Evolutionary conservation across 805 yeast species (phyloP), one percentile per base, ranked within the genome.

Genomic region (Metschnikowia lachancei): DNA sequence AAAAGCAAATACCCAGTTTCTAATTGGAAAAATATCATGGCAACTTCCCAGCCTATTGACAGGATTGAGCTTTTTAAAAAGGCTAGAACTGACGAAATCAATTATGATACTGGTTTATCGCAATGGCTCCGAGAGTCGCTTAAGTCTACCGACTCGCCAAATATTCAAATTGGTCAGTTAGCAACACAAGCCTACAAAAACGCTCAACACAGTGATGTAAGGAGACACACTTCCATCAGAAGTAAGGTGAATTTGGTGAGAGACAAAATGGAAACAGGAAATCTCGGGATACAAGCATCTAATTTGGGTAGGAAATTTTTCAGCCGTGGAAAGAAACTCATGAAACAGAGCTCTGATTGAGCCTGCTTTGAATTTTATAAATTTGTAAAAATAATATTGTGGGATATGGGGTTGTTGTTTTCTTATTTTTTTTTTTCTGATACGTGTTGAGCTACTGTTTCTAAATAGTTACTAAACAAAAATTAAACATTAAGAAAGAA

Each of bases 171-270:
- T 41, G 82, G 82, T 0, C 72, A 71, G 16, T 76, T 81, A 50
- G 90, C 85, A 2, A 68, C 77, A 26, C 80, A 76, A 45, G 89
- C 88, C 1, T 83, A 82, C 60, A 81, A 79, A 32, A 81, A 82
- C 56, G 85, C 87, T 1, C 71, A 78, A 6, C 79, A 78, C 55
- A 75, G 70, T 51, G 80, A 80, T 43, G 66, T 75, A 45, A 75
- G 78, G 51, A 66, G 83, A 57, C 57, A 55, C 39, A 52, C 55
- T 2, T 54, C 56, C 6, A 54, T 55, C 17, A 49, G 87, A 67
- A 30, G 92, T 83, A 64, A 82, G 52, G 76, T 69, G 16, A 75
- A 75, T 17, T 75, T 75, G 47, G 80, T 80, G 5, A 75, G 74
- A 55, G 77, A 70, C 53, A 74, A 69, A 56, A 74, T 71, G 41